A percentile compares a stretch with the other conserved stretches of the same genome.
These are phyloP conservation scores for Diplodia sapinea DNA, from an alignment of 2,329 filamentous ascomycete genomes.

Conservation along the genomic window DNA sequence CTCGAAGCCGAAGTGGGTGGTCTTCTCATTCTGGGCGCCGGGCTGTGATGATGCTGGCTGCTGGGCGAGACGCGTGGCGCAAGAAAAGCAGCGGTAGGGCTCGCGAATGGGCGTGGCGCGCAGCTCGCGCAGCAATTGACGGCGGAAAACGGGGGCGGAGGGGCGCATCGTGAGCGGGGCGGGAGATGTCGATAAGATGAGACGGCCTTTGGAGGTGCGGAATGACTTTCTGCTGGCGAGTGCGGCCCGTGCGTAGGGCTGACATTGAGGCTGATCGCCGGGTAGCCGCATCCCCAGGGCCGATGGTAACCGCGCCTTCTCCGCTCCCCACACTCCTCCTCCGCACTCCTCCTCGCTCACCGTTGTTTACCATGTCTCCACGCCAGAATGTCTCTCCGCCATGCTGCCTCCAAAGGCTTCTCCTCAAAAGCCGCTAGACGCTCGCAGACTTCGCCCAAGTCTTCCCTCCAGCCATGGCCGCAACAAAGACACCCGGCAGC, in stretches of 20 bases:
- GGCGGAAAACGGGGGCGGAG: slow-evolving; percentile 39
- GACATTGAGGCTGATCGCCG: slow-evolving; percentile 14
- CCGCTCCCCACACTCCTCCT: slow-evolving; percentile 35
- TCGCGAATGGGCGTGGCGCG: slow-evolving; percentile 31
- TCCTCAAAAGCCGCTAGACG: slow-evolving; percentile 31
- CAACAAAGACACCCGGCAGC: slow-evolving; percentile 20
- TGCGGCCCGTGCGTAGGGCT: slow-evolving; percentile 30
- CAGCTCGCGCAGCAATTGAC: slow-evolving; percentile 41
- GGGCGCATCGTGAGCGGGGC: slow-evolving; percentile 35
- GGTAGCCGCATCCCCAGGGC: slow-evolving; percentile 27
- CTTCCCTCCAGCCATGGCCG: background rate
- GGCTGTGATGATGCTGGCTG: slow-evolving; percentile 47
- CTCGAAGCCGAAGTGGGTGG: slow-evolving; percentile 91
- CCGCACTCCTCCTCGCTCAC: slow-evolving; percentile 25
- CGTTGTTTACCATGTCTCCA: slow-evolving; percentile 36
- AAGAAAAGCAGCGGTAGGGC: slow-evolving; percentile 59
- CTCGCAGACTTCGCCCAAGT: slow-evolving; percentile 28
- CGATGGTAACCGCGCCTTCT: slow-evolving; percentile 39
- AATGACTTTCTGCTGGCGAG: slow-evolving; percentile 23
- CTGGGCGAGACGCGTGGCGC: slow-evolving; percentile 49
- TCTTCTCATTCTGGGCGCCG: slow-evolving; percentile 56
- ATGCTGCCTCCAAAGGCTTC: slow-evolving; percentile 37
- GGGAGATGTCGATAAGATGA: slow-evolving; percentile 20
- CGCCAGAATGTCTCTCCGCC: slow-evolving; percentile 45
- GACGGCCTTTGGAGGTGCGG: slow-evolving; percentile 18